Percentiles rank a stretch among this genome's conserved stretches.
phyloP scores from a whole-genome alignment of 2,329 filamentous ascomycete genomes.

The Onygenales sp. region DNA sequence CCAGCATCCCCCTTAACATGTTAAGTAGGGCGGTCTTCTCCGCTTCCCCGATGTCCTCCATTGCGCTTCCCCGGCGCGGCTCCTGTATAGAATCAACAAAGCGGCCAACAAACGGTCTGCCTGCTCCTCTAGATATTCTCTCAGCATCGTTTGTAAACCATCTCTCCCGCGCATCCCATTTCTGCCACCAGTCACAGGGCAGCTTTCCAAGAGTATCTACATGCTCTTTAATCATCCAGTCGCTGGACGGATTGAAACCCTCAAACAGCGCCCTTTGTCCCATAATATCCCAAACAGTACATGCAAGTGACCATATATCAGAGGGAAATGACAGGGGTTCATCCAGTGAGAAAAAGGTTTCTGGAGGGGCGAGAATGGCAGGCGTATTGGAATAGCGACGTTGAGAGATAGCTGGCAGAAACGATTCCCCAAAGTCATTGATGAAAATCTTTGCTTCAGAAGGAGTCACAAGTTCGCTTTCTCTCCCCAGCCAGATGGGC shows the following conservation, averaged over 20 bases:
- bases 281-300: constrained; percentile 23
- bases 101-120: not conserved
- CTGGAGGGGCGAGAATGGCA: constrained; percentile 4
- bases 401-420: constrained; percentile 5
- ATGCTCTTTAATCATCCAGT: not conserved
- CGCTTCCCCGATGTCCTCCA: not conserved
- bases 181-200: not conserved
- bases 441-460: constrained; percentile 8
- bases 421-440: constrained; percentile 12
- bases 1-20: constrained; percentile 1
- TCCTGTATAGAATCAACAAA: not conserved
- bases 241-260: constrained; percentile 2
- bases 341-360: constrained; percentile 3
- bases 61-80: not conserved
- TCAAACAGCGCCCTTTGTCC: constrained; percentile 13
- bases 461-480: constrained; percentile 3
- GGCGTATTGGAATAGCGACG: constrained; percentile 5
- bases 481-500: constrained; percentile 6
- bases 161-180: not conserved
- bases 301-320: constrained; percentile 23
- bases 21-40: not conserved
- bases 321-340: constrained; percentile 4
- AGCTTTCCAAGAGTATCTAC: not conserved
- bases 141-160: not conserved
- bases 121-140: not conserved